Percentiles rank a stretch among this genome's conserved stretches.
Evolutionary conservation across 2,329 filamentous ascomycete species (phyloP).

Genomic region (Pseudogymnoascus sp.): DNA sequence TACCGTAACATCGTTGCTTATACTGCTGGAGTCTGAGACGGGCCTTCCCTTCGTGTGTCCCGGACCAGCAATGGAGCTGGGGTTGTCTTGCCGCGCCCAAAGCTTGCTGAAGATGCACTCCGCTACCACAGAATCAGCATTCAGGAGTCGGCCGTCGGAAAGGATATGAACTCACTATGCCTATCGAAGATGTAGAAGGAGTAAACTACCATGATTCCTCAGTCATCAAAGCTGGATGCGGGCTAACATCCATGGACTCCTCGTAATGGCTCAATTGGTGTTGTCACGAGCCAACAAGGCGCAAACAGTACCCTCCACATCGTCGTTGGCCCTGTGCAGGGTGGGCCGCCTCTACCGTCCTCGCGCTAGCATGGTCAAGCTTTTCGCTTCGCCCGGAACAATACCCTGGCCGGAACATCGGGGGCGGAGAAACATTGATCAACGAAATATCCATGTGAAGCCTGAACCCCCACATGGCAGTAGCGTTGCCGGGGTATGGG

Average conservation of each 20-base stretch:
- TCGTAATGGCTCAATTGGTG: slow-evolving; percentile 8
- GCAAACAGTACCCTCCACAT: slow-evolving; percentile 8
- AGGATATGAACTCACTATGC: slow-evolving; percentile 58
- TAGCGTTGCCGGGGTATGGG: neutral
- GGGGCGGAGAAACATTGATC: slow-evolving; percentile 3
- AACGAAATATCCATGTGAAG: neutral
- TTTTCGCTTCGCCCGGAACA: slow-evolving; percentile 7
- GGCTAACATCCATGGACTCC: slow-evolving; percentile 8
- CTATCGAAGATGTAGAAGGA: slow-evolving; percentile 99
- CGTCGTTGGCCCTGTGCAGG: slow-evolving; percentile 2
- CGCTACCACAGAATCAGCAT: slow-evolving; percentile 45
- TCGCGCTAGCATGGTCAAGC: slow-evolving; percentile 6
- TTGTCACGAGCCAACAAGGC: slow-evolving; percentile 5
- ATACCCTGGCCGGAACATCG: slow-evolving; percentile 3
- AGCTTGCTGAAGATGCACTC: slow-evolving; percentile 94
- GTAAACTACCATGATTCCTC: slow-evolving; percentile 76
- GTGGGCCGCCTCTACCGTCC: neutral
- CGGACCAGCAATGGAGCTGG: slow-evolving; percentile 36
- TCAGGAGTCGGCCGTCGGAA: slow-evolving; percentile 4
- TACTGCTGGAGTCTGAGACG: slow-evolving; percentile 38
- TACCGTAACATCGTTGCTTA: slow-evolving; percentile 33
- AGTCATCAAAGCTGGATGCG: slow-evolving; percentile 3
- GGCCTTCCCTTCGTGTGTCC: slow-evolving; percentile 39
- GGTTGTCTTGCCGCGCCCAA: slow-evolving; percentile 47
- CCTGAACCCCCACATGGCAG: slow-evolving; percentile 6